phyloP scores from a whole-genome alignment of 768 basidiomycete genomes.

The Hericium rajendrae region DNA sequence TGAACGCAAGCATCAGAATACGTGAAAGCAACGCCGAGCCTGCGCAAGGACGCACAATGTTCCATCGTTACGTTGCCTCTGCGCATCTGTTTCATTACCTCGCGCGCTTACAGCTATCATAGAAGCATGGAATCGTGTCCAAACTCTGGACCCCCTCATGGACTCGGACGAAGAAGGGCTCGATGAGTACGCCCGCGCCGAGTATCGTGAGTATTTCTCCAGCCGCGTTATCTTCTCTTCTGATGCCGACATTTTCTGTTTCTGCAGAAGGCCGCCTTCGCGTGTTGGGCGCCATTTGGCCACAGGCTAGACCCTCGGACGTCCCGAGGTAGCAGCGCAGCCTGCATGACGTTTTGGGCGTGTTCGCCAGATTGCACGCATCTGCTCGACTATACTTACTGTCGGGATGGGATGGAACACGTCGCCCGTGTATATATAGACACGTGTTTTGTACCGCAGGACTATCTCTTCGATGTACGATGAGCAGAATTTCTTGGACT shows the following conservation, averaged over 20 bases:
- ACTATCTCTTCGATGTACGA: too few relatives aligned
- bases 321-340: too few relatives aligned
- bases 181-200: slow-evolving; percentile 51
- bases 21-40: slow-evolving; percentile 7
- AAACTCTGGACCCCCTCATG: slow-evolving; percentile 50
- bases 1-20: slow-evolving; percentile 7
- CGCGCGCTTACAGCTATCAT: slow-evolving; percentile 1
- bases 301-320: background rate
- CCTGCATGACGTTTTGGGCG: too few relatives aligned
- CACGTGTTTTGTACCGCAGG: too few relatives aligned
- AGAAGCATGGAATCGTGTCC: slow-evolving; percentile 70
- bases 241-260: background rate
- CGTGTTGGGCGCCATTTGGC: slow-evolving; percentile 10
- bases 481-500: too few relatives aligned
- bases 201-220: slow-evolving; percentile 46
- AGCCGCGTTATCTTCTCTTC: background rate
- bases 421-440: too few relatives aligned
- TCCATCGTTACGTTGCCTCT: slow-evolving; percentile 27
- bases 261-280: slow-evolving; percentile 12
- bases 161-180: slow-evolving; percentile 68
- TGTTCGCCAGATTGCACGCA: too few relatives aligned
- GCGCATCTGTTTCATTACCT: background rate
- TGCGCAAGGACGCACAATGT: slow-evolving; percentile 27
- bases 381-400: too few relatives aligned
- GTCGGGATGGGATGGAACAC: too few relatives aligned